Evolutionary conservation across 192 early-diverging fungal species (phyloP).

Genomic region (Coemansia sp.): DNA sequence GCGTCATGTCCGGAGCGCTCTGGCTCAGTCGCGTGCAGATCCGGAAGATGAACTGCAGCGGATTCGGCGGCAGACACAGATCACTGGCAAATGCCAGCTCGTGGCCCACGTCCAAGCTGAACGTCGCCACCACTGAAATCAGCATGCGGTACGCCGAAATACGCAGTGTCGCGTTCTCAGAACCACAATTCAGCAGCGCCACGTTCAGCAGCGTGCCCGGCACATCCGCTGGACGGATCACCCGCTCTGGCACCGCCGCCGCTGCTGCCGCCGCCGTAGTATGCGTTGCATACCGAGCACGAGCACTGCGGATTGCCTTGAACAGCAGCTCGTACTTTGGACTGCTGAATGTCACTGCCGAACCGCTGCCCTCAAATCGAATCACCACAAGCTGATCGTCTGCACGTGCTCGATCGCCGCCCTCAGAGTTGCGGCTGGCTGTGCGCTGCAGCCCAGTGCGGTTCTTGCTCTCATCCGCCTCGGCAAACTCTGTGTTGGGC

Average conservation of each 20-base stretch:
- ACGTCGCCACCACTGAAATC: constrained; percentile 74
- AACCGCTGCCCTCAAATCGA: constrained; percentile 67
- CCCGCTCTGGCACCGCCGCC: constrained; percentile 66
- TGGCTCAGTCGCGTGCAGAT: constrained; percentile 80
- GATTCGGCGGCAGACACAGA: constrained; percentile 87
- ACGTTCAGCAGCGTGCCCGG: constrained; percentile 91
- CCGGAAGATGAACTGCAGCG: constrained; percentile 73
- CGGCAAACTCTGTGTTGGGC: constrained; percentile 30
- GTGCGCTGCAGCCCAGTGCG: constrained; percentile 52
- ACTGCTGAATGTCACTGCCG: constrained; percentile 65
- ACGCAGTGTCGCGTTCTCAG: constrained; percentile 75
- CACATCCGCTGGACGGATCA: constrained; percentile 82
- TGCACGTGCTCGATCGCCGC: constrained; percentile 19
- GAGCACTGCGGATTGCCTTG: constrained; percentile 69
- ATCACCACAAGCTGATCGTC: constrained; percentile 72
- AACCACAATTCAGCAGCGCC: constrained; percentile 84
- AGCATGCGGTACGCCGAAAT: constrained; percentile 88
- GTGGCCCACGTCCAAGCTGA: constrained; percentile 80
- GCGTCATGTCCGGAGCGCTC: constrained; percentile 73
- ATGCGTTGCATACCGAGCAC: constrained; percentile 63
- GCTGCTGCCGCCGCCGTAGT: constrained; percentile 8
- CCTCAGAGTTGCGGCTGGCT: constrained; percentile 48
- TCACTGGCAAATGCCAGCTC: constrained; percentile 76
- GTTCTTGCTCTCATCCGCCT: constrained; percentile 7
- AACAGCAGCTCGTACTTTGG: constrained; percentile 68